phyloP scores from a whole-genome alignment of 1,139 yeast genomes.

The Debaryomyces subglobosus region DNA sequence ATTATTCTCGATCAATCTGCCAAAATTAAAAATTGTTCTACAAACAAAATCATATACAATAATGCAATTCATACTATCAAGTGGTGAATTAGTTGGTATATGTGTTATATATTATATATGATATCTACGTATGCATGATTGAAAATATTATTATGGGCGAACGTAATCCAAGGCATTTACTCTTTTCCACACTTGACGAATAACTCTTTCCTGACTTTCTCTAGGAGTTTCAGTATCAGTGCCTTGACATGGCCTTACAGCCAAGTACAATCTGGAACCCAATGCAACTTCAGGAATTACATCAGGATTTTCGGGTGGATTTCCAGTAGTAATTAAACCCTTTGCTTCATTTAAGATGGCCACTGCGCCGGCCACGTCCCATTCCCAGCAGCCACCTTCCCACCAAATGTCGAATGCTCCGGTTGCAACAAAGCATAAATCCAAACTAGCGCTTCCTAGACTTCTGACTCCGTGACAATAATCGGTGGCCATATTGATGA shows the following conservation, averaged over 20 bases:
- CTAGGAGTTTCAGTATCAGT: constrained; percentile 8
- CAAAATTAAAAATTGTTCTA: not conserved
- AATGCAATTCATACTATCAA: not conserved
- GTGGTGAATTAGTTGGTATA: not conserved
- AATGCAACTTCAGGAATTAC: constrained; percentile 9
- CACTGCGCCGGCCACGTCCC: constrained; percentile 14
- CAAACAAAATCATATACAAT: not conserved
- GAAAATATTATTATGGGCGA: constrained; percentile 5
- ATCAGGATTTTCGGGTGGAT: constrained; percentile 7
- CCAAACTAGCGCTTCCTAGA: constrained; percentile 12
- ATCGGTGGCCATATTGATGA: constrained; percentile 12
- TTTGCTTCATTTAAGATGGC: constrained; percentile 12
- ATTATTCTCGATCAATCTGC: not conserved
- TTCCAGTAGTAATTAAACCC: constrained; percentile 11
- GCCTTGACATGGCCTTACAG: constrained; percentile 9
- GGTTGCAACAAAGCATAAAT: constrained; percentile 12
- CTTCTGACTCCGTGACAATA: constrained; percentile 12
- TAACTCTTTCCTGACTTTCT: constrained; percentile 10
- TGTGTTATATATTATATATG: not conserved
- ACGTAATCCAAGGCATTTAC: constrained; percentile 8
- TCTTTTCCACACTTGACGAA: constrained; percentile 12
- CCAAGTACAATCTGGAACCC: constrained; percentile 13
- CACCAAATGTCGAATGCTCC: constrained; percentile 13
- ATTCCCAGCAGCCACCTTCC: constrained; percentile 14
- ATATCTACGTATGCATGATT: not conserved